These are phyloP conservation scores for Monilinia laxa DNA, from an alignment of 2,329 filamentous ascomycete species.

Conservation along the genomic window DNA sequence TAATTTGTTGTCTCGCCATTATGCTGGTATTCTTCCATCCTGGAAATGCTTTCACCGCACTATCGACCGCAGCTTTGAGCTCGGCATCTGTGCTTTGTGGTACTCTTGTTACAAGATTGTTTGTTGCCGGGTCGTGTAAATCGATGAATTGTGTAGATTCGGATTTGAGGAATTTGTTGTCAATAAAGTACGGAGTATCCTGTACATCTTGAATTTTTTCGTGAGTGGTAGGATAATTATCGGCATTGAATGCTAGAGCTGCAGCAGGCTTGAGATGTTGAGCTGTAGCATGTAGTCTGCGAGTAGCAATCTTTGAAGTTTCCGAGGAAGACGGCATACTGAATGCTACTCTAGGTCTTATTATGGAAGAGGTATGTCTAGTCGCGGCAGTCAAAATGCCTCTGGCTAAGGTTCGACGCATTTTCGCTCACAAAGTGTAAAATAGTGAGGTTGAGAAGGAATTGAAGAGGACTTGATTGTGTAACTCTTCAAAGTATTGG, in stretches of 20 bases:
- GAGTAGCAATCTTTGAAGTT: constrained; percentile 43
- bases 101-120: constrained; percentile 79
- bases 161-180: constrained; percentile 75
- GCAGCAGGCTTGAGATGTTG: constrained; percentile 54
- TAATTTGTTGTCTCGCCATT: constrained; percentile 75
- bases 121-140: constrained; percentile 78
- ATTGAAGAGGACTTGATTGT: neutral
- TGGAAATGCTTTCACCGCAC: constrained; percentile 73
- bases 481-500: neutral
- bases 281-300: constrained; percentile 58
- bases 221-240: constrained; percentile 68
- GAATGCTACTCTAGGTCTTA: constrained; percentile 29
- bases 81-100: constrained; percentile 79
- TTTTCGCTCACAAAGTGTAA: constrained; percentile 25
- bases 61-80: constrained; percentile 71
- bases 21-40: constrained; percentile 71
- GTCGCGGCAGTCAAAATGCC: constrained; percentile 32
- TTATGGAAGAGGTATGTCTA: constrained; percentile 32
- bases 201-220: constrained; percentile 65
- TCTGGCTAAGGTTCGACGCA: constrained; percentile 39
- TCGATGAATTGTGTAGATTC: constrained; percentile 72
- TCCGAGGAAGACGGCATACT: constrained; percentile 35
- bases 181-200: constrained; percentile 77
- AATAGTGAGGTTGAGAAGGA: neutral
- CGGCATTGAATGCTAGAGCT: constrained; percentile 55